phyloP scores from a whole-genome alignment of 306 rosid genomes.

The Oemleria cerasiformis region DNA sequence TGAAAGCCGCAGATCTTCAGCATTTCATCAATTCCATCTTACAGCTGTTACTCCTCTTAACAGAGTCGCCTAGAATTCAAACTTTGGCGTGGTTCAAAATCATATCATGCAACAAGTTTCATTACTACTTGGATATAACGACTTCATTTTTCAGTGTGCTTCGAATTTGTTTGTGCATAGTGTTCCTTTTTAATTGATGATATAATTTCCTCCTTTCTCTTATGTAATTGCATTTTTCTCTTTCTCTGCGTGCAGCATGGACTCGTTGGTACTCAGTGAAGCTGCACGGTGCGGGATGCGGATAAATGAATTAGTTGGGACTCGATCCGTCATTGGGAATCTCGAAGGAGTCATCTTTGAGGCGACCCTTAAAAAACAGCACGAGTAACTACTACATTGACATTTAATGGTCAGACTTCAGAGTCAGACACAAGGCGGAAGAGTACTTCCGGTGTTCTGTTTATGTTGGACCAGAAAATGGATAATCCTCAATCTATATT shows the following conservation, averaged over 20 bases:
- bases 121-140: background rate
- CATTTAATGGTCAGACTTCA: background rate
- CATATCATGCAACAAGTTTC: background rate
- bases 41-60: background rate
- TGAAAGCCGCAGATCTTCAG: background rate
- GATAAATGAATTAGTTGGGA: conserved; percentile 71
- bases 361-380: conserved; percentile 46
- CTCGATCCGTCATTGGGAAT: conserved; percentile 50
- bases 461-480: background rate
- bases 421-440: background rate
- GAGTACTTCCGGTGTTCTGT: background rate
- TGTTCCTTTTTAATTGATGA: background rate
- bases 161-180: background rate
- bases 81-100: background rate
- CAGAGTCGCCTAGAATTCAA: background rate
- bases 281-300: conserved; percentile 56
- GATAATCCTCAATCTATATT: background rate
- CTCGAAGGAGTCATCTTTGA: conserved; percentile 79
- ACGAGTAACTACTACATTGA: background rate
- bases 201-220: conserved; percentile 6
- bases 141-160: background rate
- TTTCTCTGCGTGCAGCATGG: conserved; percentile 55
- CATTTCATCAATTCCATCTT: background rate
- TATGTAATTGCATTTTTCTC: background rate
- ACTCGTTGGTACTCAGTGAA: conserved; percentile 55